Conservation (phyloP, 2,329 filamentous ascomycete genomes). For the Sporothrix variecibatus region DNA sequence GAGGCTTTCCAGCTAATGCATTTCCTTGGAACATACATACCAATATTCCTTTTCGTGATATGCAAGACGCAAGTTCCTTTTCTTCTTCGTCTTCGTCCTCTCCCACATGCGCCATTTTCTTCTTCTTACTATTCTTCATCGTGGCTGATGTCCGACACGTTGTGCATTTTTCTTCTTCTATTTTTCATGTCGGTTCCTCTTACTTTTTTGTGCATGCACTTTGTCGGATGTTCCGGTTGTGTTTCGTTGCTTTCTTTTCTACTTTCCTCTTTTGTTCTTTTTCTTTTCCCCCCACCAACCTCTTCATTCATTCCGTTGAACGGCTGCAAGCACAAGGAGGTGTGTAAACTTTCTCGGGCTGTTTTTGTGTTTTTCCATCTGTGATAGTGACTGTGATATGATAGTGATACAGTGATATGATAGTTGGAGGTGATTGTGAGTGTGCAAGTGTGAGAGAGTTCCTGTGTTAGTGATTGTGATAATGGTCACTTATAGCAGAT, state of each 20-base stretch:
- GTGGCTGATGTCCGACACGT: neutral
- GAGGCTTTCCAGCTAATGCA: conserved; percentile 1
- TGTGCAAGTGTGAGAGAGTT: no score
- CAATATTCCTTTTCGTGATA: neutral
- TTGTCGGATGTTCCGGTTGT: neutral
- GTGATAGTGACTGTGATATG: conserved; percentile 16
- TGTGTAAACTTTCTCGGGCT: neutral
- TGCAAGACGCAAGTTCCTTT: neutral
- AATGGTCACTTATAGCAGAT: neutral
- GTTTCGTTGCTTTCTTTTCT: neutral
- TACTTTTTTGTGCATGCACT: neutral
- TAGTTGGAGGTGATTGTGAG: neutral
- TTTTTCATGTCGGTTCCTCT: neutral
- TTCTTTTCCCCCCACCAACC: neutral
- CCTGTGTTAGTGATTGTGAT: conserved; percentile 10
- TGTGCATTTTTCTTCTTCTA: neutral
- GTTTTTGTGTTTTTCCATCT: neutral
- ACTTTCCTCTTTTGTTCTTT: neutral
- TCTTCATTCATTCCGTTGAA: neutral
- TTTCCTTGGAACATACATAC: neutral
- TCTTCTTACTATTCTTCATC: neutral
- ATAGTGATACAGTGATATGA: conserved; percentile 9
- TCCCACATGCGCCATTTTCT: neutral
- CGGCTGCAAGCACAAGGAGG: conserved; percentile 1
- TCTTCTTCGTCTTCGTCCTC: neutral